Evolutionary conservation across 768 basidiomycete species (phyloP).

Genomic region (Thelephora ganbajun): DNA sequence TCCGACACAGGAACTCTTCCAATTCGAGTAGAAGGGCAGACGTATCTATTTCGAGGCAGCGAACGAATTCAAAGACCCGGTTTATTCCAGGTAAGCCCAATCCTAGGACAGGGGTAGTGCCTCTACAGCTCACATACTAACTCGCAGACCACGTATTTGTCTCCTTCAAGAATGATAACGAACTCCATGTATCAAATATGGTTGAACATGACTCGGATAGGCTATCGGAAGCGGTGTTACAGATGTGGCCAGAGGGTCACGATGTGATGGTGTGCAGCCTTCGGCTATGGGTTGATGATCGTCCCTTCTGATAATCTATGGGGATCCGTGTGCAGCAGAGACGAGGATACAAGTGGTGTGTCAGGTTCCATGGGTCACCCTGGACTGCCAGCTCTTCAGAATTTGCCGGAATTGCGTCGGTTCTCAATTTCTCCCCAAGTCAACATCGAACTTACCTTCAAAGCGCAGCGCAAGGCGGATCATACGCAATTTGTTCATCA

Average conservation of each 20-base stretch:
- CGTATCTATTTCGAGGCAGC: constrained; percentile 8
- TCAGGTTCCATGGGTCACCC: constrained; percentile 52
- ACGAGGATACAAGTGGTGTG: constrained; percentile 37
- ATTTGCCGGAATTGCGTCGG: constrained; percentile 36
- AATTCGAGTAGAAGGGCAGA: background rate
- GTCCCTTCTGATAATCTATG: background rate
- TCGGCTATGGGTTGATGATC: background rate
- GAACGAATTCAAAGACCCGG: constrained; percentile 19
- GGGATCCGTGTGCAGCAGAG: constrained; percentile 28
- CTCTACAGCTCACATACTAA: constrained; percentile 2
- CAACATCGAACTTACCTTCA: constrained; percentile 5
- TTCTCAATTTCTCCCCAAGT: constrained; percentile 6
- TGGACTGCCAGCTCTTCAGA: constrained; percentile 38
- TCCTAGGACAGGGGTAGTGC: background rate
- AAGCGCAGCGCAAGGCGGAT: background rate
- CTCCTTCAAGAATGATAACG: constrained; percentile 50
- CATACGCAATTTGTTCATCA: background rate
- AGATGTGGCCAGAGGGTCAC: constrained; percentile 52
- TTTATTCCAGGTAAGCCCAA: constrained; percentile 13
- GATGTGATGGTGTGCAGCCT: background rate
- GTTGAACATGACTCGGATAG: constrained; percentile 43
- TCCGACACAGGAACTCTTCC: background rate
- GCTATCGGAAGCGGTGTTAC: constrained; percentile 39
- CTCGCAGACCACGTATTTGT: constrained; percentile 57
- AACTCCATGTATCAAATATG: constrained; percentile 35